phyloP scores from a whole-genome alignment of 1,284 basidiomycete species.

The Waitea zeae region DNA sequence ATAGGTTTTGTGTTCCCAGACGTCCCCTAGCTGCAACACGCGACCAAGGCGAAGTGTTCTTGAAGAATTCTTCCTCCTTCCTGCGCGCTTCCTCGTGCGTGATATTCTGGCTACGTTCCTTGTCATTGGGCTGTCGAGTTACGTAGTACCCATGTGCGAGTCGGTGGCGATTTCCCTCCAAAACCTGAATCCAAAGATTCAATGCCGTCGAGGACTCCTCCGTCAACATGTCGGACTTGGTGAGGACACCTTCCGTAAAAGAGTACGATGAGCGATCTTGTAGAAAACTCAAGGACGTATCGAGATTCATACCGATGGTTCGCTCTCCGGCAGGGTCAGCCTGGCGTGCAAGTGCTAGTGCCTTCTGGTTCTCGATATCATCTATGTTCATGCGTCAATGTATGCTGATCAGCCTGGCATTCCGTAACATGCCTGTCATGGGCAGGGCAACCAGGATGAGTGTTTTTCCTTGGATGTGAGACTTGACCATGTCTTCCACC shows the following conservation, averaged over 20 bases:
- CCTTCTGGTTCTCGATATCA: conserved; percentile 24
- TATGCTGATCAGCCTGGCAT: no score
- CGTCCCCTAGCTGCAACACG: conserved; percentile 9
- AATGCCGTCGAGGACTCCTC: conserved; percentile 12
- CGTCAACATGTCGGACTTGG: conserved; percentile 19
- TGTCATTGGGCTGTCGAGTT: conserved; percentile 17
- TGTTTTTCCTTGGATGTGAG: conserved; percentile 17
- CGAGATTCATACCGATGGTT: conserved; percentile 15
- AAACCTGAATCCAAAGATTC: conserved; percentile 16
- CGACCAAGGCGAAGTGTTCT: conserved; percentile 13
- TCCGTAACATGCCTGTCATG: conserved; percentile 17
- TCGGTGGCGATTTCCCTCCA: conserved; percentile 15
- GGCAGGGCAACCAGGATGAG: conserved; percentile 22
- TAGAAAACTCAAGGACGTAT: not conserved
- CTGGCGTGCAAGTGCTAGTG: conserved; percentile 16
- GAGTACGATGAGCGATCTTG: not conserved
- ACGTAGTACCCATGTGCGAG: conserved; percentile 20
- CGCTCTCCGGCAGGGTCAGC: conserved; percentile 16
- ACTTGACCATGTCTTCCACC: conserved; percentile 18
- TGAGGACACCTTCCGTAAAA: conserved; percentile 17
- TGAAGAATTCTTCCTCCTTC: conserved; percentile 15
- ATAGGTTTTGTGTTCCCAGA: conserved; percentile 17
- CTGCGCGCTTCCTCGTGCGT: conserved; percentile 11
- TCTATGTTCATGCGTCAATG: no score
- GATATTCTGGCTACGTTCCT: conserved; percentile 12